These are phyloP conservation scores for Camelina sativa DNA, from an alignment of 345 rosid species.

Conservation along the genomic window DNA sequence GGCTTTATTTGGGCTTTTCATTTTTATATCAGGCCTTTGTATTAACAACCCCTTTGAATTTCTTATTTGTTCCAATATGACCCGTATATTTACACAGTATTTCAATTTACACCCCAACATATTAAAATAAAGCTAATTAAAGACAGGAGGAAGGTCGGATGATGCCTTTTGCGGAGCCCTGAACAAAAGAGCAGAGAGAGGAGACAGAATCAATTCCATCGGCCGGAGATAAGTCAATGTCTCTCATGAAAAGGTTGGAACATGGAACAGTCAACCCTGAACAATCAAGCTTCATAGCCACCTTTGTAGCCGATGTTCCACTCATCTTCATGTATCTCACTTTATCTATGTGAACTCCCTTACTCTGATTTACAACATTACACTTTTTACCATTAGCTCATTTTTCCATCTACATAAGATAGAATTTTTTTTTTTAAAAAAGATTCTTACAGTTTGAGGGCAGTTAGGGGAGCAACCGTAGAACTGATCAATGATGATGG, in stretches of 20 bases:
- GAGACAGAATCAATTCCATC: slow-evolving; percentile 31
- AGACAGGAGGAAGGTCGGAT: slow-evolving; percentile 30
- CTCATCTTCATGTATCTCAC: slow-evolving; percentile 36
- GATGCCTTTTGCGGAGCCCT: slow-evolving; percentile 27
- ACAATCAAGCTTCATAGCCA: slow-evolving; percentile 36
- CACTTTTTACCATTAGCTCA: not conserved
- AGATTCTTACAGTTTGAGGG: slow-evolving; percentile 13
- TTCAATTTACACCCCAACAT: not conserved
- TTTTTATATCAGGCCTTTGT: slow-evolving; percentile 19
- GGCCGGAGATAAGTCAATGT: slow-evolving; percentile 31
- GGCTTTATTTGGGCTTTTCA: slow-evolving; percentile 25
- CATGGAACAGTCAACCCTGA: slow-evolving; percentile 38
- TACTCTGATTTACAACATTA: not conserved
- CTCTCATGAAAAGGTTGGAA: slow-evolving; percentile 34
- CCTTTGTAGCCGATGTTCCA: slow-evolving; percentile 43
- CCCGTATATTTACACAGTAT: not conserved
- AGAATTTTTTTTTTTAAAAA: not conserved
- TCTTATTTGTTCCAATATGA: not conserved
- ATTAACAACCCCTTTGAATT: not conserved
- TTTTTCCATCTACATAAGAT: not conserved
- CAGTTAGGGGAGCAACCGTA: slow-evolving; percentile 39
- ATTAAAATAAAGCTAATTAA: not conserved
- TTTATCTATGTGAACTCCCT: slow-evolving; percentile 35
- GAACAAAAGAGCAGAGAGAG: slow-evolving; percentile 36
- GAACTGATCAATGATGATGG: slow-evolving; percentile 60